These are phyloP conservation scores for Paxillus involutus DNA, from an alignment of 768 basidiomycete species.

Conservation along the genomic window DNA sequence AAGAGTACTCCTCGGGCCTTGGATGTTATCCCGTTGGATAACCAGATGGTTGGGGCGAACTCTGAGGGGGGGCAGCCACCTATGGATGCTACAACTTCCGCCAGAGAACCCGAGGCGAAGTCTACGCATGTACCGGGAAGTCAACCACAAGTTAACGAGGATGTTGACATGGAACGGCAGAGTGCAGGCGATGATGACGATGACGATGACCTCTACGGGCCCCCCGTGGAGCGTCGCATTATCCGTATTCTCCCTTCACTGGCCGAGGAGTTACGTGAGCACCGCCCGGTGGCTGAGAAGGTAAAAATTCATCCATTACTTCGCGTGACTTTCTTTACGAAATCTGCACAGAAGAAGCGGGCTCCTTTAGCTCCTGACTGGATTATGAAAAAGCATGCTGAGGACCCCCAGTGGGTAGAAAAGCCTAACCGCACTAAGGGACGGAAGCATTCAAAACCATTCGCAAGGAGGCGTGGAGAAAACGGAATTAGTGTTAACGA, in stretches of 20 bases:
- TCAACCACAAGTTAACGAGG: conserved; percentile 2
- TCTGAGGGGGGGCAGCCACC: not conserved
- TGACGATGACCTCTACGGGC: conserved; percentile 28
- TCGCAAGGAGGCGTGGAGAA: conserved; percentile 12
- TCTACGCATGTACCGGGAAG: not conserved
- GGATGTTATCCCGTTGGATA: not conserved
- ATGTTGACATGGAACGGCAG: not conserved
- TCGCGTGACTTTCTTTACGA: conserved; percentile 1
- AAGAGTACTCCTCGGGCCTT: not conserved
- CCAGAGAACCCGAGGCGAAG: not conserved
- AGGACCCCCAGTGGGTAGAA: conserved; percentile 20
- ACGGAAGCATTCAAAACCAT: conserved; percentile 15
- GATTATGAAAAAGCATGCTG: conserved; percentile 18
- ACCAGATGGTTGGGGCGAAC: not conserved
- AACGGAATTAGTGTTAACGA: conserved; percentile 11
- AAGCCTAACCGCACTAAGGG: not conserved
- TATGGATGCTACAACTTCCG: not conserved
- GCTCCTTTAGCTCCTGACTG: conserved; percentile 22
- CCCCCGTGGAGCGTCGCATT: conserved; percentile 24
- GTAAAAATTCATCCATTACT: conserved; percentile 4
- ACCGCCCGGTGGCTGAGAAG: conserved; percentile 14
- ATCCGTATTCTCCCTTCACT: conserved; percentile 27
- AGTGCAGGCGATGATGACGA: conserved; percentile 14
- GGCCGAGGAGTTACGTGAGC: conserved; percentile 25
- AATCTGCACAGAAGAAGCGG: conserved; percentile 12